A percentile compares a stretch with the other conserved stretches of the same genome.
These are phyloP conservation scores for Globisporangium irregulare DNA, from an alignment of 352 stramenopile genomes.

Conservation along the genomic window DNA sequence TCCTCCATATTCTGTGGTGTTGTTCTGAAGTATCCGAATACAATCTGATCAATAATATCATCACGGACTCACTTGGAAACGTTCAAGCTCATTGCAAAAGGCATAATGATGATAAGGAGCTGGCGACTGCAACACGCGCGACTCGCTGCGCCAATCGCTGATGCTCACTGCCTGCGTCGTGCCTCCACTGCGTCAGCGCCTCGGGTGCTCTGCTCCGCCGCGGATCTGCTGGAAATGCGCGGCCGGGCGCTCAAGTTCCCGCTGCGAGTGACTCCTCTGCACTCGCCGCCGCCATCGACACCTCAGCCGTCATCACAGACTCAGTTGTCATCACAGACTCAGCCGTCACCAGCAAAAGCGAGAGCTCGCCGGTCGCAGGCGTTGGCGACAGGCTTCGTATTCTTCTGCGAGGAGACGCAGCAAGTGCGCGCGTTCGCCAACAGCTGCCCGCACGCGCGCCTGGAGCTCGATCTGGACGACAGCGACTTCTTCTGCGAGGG, in stretches of 20 bases:
- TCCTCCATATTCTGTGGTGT: too few species aligned
- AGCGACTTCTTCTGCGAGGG: slow-evolving; percentile 79
- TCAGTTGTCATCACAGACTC: slow-evolving; percentile 7
- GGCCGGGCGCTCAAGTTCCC: slow-evolving; percentile 65
- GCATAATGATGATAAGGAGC: too few species aligned
- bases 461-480: slow-evolving; percentile 80
- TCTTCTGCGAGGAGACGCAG: slow-evolving; percentile 41
- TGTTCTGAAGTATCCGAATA: too few species aligned
- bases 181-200: slow-evolving; percentile 4
- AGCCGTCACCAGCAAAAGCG: background rate
- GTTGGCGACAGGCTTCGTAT: slow-evolving; percentile 59
- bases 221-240: slow-evolving; percentile 36
- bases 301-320: background rate
- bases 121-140: slow-evolving; percentile 7
- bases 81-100: too few species aligned
- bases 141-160: slow-evolving; percentile 5
- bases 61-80: too few species aligned
- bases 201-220: slow-evolving; percentile 57
- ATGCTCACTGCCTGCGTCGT: background rate
- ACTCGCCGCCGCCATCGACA: background rate
- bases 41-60: too few species aligned
- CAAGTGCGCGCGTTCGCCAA: slow-evolving; percentile 60
- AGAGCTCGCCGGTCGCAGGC: slow-evolving; percentile 18
- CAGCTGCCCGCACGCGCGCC: slow-evolving; percentile 60
- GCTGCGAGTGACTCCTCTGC: slow-evolving; percentile 19